Evolutionary conservation across 164 flowering plant genomes (phyloP).

Genomic region (Hamamelis virginiana): DNA sequence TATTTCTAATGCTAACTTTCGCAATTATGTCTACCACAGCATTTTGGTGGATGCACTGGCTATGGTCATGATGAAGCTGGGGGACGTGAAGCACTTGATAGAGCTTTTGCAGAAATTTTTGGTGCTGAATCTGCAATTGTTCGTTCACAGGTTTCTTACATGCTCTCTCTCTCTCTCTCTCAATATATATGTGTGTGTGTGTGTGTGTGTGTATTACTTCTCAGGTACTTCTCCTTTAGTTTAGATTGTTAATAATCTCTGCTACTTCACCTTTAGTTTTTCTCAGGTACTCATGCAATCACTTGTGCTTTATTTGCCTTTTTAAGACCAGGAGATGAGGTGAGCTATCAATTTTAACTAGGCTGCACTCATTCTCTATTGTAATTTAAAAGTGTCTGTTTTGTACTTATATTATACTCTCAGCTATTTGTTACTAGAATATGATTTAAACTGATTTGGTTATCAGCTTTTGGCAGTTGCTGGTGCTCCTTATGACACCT

Average conservation of each 20-base stretch:
- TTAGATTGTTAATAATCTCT: slow-evolving; percentile 23
- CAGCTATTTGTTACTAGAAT: slow-evolving; percentile 2
- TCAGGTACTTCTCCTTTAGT: slow-evolving; percentile 34
- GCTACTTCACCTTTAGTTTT: slow-evolving; percentile 47
- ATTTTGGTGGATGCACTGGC: slow-evolving; percentile 84
- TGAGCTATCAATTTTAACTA: slow-evolving; percentile 21
- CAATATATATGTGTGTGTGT: neutral
- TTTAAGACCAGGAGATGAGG: slow-evolving; percentile 92
- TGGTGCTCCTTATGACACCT: slow-evolving; percentile 90
- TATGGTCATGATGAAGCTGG: slow-evolving; percentile 98
- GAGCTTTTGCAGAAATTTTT: slow-evolving; percentile 78
- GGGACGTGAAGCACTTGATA: slow-evolving; percentile 88
- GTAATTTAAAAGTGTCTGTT: neutral
- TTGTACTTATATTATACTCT: slow-evolving; percentile 2
- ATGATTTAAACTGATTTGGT: slow-evolving; percentile 28
- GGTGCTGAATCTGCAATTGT: slow-evolving; percentile 93
- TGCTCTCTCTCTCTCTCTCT: slow-evolving; percentile 4
- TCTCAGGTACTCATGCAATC: slow-evolving; percentile 96
- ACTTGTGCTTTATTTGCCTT: slow-evolving; percentile 89
- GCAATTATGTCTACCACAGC: slow-evolving; percentile 38
- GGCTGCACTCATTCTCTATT: neutral
- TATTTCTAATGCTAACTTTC: neutral
- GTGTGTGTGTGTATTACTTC: neutral
- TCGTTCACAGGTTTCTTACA: slow-evolving; percentile 61
- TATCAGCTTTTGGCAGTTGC: slow-evolving; percentile 92